Base-by-base conservation (phyloP, 1,284 basidiomycete genomes). In the Ustilago bromivora region DNA sequence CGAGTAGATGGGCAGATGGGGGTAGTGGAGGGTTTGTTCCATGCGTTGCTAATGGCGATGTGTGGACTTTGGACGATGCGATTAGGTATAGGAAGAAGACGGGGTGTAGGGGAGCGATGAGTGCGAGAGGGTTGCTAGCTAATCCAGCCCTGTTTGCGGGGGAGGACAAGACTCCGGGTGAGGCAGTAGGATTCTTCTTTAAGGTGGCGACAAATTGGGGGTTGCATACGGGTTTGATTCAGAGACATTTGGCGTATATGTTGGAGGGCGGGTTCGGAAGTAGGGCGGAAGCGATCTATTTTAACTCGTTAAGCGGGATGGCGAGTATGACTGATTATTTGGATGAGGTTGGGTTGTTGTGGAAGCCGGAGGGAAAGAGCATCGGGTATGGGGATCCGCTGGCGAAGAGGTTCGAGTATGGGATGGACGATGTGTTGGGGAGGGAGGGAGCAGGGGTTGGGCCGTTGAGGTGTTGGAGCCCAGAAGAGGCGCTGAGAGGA, bases 61-160 rank as follows among this genome's bases (percentile, higher is more conserved):
- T 90, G 3, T 91, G 90, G 88, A 87, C 86, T 10, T 76, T 87
- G 12, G 80, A 82, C 17, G 90, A 90, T 61, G 89, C 88, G 4
- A 71, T 82, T 8, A 78, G 70, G 40, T 89, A 89, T 80, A 77
- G 89, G n/a, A 71, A 82, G 6, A 81, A 83, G 57, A 89, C 89
- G 0, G 88, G 89, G 0, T 89, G 89, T 0, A 80, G 87, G 19
- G 90, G 89, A 2, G 89, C 89, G 2, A 91, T 91, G 90, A 89
- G 88, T 57, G 90, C 90, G 0, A 78, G 90, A 5, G 90, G 90
- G 0, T 73, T 91, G 58, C 82, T 91, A n/a, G 90, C 89, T 4
- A 91, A 91, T 86, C 90, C 88, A 56, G 89, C 89, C 0, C 84
- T 91, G 1, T 91, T 90, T 66, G 87, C 89, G 0, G 90, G 89